Base-by-base conservation (phyloP, 306 rosid species). In the Purshia tridentata region DNA sequence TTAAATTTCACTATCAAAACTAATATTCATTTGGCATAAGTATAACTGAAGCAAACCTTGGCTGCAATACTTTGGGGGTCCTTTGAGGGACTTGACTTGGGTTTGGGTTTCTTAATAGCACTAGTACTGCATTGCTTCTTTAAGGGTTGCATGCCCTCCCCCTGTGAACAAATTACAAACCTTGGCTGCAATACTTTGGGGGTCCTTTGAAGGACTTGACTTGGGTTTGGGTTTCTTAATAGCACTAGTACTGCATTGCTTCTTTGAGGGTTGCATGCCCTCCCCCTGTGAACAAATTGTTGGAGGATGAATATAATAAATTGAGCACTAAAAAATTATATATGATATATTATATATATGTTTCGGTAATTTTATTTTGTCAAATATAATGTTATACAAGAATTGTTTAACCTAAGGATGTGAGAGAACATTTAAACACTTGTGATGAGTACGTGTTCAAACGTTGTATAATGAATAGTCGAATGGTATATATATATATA, bases 51-150 rank as follows among this genome's bases (percentile, higher is more conserved):
- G 83, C 80, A 81, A 80, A 93, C 98, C 98, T 93, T 93, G 46
- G 98, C 98, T 58, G 97, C 96, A 74, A 90, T 85, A 77, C 98
- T 93, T 71, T 89, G 97, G 40, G 98, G 90, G 81, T 93, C 97
- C 76, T 87, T 90, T 12, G 92, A 74, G 39, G 82, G 72, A 58
- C 54, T 79, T 78, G 88, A 63, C 83, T 90, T 90, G 16, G 79
- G 81, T 79, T 84, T 88, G 52, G 80, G 67, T 55, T 82, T 76
- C 83, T 87, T 89, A 61, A 80, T 85, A 20, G 29, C 29, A 15
- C 4, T 44, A 48, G 84, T 77, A 29, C 2, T 29, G 73, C 89
- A 86, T 70, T 85, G 90, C 81, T 83, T 88, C 96, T 87, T 90
- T 42, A 53, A 29, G 70, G 65, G 78, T 58, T 75, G 88, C 72